A percentile compares a stretch with the other conserved stretches of the same genome.
Conservation (phyloP, 371 early-diverging fungal genomes). For the Phascolomyces articulosus region DNA sequence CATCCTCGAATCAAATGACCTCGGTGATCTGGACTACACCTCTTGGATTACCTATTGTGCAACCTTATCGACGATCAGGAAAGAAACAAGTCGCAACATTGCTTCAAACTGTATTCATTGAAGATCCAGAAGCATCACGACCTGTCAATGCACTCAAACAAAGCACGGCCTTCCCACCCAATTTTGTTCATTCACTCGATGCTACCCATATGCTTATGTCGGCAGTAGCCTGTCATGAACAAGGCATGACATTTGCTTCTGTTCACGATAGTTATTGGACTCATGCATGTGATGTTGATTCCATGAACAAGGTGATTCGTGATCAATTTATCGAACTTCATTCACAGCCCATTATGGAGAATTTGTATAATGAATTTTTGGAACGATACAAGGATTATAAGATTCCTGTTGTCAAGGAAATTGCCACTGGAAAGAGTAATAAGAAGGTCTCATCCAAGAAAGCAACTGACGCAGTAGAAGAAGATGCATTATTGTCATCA, state of each 20-base stretch:
- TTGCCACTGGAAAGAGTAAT: conserved; percentile 17
- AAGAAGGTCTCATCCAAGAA: neutral
- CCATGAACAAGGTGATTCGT: conserved; percentile 85
- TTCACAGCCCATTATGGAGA: conserved; percentile 81
- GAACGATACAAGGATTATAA: conserved; percentile 79
- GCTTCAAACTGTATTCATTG: conserved; percentile 81
- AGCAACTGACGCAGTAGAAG: conserved; percentile 14
- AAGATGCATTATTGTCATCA: neutral
- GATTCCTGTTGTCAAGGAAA: conserved; percentile 59
- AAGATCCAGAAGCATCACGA: conserved; percentile 69
- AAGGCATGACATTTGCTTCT: conserved; percentile 87
- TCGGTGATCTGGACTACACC: conserved; percentile 98
- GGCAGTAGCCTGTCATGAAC: conserved; percentile 83
- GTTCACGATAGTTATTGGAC: conserved; percentile 99
- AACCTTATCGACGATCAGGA: conserved; percentile 88
- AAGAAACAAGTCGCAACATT: conserved; percentile 71
- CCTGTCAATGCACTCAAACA: conserved; percentile 93
- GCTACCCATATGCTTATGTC: conserved; percentile 98
- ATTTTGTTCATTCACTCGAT: conserved; percentile 97
- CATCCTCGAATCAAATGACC: conserved; percentile 69
- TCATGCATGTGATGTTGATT: conserved; percentile 91
- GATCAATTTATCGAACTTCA: conserved; percentile 93
- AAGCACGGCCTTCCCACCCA: conserved; percentile 97
- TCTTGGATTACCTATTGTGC: conserved; percentile 92
- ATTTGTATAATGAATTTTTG: conserved; percentile 82